A percentile compares a stretch with the other conserved stretches of the same genome.
phyloP scores from a whole-genome alignment of 441 rosid genomes.

The Gossypium trilobum region DNA sequence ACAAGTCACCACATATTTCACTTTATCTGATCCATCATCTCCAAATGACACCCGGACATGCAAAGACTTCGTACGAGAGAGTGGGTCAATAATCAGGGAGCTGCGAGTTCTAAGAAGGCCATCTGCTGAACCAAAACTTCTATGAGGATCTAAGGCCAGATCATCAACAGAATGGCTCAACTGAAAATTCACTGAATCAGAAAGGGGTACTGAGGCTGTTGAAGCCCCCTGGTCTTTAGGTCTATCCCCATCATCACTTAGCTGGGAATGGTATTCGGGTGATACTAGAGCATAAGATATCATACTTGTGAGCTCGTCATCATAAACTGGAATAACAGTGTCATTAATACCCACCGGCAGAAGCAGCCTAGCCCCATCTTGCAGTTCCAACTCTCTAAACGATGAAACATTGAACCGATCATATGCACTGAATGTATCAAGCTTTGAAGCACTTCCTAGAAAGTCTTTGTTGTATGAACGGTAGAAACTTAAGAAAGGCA shows the following conservation, averaged over 20 bases:
- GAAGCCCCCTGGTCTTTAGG: conserved; percentile 37
- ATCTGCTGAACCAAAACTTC: conserved; percentile 55
- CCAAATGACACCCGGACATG: conserved; percentile 69
- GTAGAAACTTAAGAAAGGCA: conserved; percentile 70
- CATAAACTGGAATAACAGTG: conserved; percentile 68
- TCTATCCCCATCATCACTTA: conserved; percentile 40
- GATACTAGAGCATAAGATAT: conserved; percentile 74
- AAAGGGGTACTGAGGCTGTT: conserved; percentile 33
- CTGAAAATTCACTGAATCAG: conserved; percentile 30
- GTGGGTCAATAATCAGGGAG: conserved; percentile 56
- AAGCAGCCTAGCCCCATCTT: conserved; percentile 61
- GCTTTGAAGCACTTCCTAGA: conserved; percentile 56
- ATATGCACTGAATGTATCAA: conserved; percentile 58
- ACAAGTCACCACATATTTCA: conserved; percentile 73
- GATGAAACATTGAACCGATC: conserved; percentile 61
- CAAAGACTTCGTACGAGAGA: conserved; percentile 48
- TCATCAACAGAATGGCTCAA: conserved; percentile 49
- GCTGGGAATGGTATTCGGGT: conserved; percentile 52
- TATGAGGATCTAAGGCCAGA: conserved; percentile 32
- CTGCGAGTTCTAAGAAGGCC: conserved; percentile 58
- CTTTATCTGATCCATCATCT: conserved; percentile 67
- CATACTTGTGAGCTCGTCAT: conserved; percentile 88
- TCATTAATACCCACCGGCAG: conserved; percentile 72
- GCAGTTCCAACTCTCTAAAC: conserved; percentile 54
- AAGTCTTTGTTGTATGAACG: conserved; percentile 59